Conservation (phyloP, 73 alveolate genomes). For the Uronychia binucleata region DNA sequence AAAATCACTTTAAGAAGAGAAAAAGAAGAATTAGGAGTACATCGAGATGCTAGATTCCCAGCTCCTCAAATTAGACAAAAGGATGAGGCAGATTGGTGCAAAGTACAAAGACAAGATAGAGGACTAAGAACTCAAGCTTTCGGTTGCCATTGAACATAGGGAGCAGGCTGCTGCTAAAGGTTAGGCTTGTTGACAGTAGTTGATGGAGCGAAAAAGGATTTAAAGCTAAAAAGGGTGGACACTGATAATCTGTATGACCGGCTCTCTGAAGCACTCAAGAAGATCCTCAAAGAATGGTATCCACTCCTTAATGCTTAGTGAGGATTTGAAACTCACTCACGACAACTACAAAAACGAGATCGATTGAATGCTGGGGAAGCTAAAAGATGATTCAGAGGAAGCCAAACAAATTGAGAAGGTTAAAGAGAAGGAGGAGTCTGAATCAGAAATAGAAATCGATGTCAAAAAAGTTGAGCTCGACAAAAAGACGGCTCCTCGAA, state of each 20-base stretch:
- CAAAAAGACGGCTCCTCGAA: neutral
- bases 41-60: neutral
- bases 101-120: neutral
- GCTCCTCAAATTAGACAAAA: neutral
- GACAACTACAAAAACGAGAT: neutral
- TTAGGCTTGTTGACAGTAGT: too few relatives aligned
- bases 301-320: neutral
- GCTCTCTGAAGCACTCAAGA: neutral
- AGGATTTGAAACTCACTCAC: neutral
- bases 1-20: neutral
- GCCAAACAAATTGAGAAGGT: neutral
- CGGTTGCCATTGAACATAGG: neutral
- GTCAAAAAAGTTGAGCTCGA: neutral
- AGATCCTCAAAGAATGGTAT: neutral
- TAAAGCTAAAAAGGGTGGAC: neutral
- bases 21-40: neutral
- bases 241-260: neutral
- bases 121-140: neutral
- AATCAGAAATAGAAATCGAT: neutral
- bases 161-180: neutral
- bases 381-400: neutral
- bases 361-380: neutral
- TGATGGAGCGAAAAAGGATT: neutral
- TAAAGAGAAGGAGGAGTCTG: neutral
- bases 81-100: neutral